A percentile compares a stretch with the other conserved stretches of the same genome.
Conservation (phyloP, 495 filamentous ascomycete species). For the Gamarada debralockiae region DNA sequence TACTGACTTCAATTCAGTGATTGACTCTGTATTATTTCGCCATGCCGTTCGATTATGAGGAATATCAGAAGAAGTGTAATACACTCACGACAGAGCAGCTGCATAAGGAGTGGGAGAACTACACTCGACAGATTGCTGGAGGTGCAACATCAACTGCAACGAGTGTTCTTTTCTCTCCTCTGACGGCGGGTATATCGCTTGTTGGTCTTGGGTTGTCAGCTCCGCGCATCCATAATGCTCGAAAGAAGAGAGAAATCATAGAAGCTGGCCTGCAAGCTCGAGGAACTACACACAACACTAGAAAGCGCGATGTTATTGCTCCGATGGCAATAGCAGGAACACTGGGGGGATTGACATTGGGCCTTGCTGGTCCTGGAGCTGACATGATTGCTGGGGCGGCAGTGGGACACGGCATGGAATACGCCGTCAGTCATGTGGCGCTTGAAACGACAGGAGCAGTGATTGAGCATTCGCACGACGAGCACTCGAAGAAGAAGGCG, state of each 20-base stretch:
- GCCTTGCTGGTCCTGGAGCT: slow-evolving; percentile 23
- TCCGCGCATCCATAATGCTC: slow-evolving; percentile 30
- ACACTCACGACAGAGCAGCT: slow-evolving; percentile 24
- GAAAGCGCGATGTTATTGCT: slow-evolving; percentile 26
- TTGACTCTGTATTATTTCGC: not conserved
- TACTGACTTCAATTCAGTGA: not conserved
- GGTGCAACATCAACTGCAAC: slow-evolving; percentile 29
- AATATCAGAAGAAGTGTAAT: slow-evolving; percentile 27
- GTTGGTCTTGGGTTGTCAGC: slow-evolving; percentile 27
- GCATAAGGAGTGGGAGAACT: slow-evolving; percentile 30
- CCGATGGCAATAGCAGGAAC: slow-evolving; percentile 27
- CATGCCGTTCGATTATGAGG: slow-evolving; percentile 30
- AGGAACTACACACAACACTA: slow-evolving; percentile 24
- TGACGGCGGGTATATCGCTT: slow-evolving; percentile 27
- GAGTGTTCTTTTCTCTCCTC: slow-evolving; percentile 24
- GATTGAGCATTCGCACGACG: slow-evolving; percentile 23
- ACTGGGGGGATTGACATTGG: slow-evolving; percentile 24
- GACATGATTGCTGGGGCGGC: slow-evolving; percentile 20
- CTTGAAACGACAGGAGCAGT: slow-evolving; percentile 25
- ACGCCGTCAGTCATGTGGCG: slow-evolving; percentile 22
- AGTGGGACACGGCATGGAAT: slow-evolving; percentile 27
- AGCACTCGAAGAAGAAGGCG: slow-evolving; percentile 24
- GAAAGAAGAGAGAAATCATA: slow-evolving; percentile 32
- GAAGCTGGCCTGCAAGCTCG: slow-evolving; percentile 24
- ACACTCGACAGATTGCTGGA: slow-evolving; percentile 28